Conservation (phyloP, 805 yeast species). For the Zygosaccharomyces bisporus region DNA sequence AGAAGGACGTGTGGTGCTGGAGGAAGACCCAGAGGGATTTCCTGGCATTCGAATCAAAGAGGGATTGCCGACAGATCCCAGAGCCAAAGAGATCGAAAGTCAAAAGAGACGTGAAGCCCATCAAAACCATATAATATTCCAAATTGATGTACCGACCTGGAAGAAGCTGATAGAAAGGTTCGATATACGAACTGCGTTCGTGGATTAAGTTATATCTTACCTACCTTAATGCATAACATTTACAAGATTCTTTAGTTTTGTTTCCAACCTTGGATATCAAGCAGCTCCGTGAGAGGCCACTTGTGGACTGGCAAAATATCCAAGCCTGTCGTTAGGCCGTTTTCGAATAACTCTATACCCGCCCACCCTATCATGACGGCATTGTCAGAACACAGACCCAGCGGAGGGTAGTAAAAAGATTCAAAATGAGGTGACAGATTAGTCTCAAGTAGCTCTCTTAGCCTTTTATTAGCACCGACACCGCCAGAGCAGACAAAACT, state of each 20-base stretch:
- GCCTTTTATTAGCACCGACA: conserved; percentile 70
- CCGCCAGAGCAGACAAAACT: conserved; percentile 89
- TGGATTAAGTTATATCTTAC: conserved; percentile 20
- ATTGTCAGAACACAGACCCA: conserved; percentile 82
- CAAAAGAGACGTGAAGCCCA: conserved; percentile 29
- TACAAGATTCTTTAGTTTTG: neutral
- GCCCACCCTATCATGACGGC: conserved; percentile 98
- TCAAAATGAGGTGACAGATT: conserved; percentile 36
- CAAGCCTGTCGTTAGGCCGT: conserved; percentile 43
- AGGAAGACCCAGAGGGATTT: conserved; percentile 47
- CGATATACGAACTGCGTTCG: conserved; percentile 52
- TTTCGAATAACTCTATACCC: conserved; percentile 80
- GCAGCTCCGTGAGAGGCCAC: conserved; percentile 71
- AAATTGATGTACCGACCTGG: conserved; percentile 69
- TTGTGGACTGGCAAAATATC: conserved; percentile 63
- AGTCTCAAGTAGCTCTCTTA: conserved; percentile 47
- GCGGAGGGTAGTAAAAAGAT: conserved; percentile 63
- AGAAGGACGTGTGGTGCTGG: conserved; percentile 61
- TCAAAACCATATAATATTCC: conserved; percentile 66
- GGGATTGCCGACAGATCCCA: conserved; percentile 27
- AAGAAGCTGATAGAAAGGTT: conserved; percentile 47
- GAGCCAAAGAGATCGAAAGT: conserved; percentile 24
- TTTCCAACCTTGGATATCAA: conserved; percentile 51
- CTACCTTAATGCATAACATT: conserved; percentile 1
- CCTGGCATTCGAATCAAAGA: conserved; percentile 41